Evolutionary conservation across 192 early-diverging fungal species (phyloP).

Genomic region (Kickxella alabastrina): DNA sequence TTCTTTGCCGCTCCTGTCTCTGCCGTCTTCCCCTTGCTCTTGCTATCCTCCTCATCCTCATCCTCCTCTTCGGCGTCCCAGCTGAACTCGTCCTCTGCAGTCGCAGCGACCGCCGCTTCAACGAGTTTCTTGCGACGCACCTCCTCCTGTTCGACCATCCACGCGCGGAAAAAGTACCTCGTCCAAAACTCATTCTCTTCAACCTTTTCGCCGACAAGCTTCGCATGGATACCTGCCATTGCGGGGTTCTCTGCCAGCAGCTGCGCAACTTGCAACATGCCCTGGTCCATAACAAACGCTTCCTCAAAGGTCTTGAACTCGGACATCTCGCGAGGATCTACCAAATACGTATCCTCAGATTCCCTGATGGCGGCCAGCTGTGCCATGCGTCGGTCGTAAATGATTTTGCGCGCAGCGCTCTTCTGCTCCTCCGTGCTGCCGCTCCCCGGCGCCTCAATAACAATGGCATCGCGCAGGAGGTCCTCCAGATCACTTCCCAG

Average conservation of each 20-base stretch:
- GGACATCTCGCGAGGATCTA: slow-evolving; percentile 9
- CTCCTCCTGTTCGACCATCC: slow-evolving; percentile 46
- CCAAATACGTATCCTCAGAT: slow-evolving; percentile 28
- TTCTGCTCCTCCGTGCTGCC: slow-evolving; percentile 36
- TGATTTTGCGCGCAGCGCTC: slow-evolving; percentile 29
- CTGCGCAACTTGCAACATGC: slow-evolving; percentile 1
- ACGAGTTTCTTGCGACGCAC: slow-evolving; percentile 39
- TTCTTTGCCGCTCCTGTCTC: neutral
- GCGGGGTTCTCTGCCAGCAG: slow-evolving; percentile 12
- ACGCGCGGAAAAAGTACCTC: slow-evolving; percentile 41
- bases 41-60: neutral
- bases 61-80: slow-evolving; percentile 42
- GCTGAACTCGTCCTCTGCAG: slow-evolving; percentile 40
- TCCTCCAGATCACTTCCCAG: slow-evolving; percentile 43
- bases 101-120: slow-evolving; percentile 42
- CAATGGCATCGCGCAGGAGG: slow-evolving; percentile 41
- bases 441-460: slow-evolving; percentile 44
- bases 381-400: slow-evolving; percentile 49
- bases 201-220: slow-evolving; percentile 22
- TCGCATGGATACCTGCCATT: slow-evolving; percentile 15
- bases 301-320: slow-evolving; percentile 18
- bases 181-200: slow-evolving; percentile 36
- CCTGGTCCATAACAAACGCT: slow-evolving; percentile 5
- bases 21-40: neutral
- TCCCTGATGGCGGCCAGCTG: slow-evolving; percentile 38